Evolutionary conservation across 495 filamentous ascomycete genomes (phyloP), one percentile per base, ranked within the genome.

Genomic region (Pseudoneurospora amorphoporcata): DNA sequence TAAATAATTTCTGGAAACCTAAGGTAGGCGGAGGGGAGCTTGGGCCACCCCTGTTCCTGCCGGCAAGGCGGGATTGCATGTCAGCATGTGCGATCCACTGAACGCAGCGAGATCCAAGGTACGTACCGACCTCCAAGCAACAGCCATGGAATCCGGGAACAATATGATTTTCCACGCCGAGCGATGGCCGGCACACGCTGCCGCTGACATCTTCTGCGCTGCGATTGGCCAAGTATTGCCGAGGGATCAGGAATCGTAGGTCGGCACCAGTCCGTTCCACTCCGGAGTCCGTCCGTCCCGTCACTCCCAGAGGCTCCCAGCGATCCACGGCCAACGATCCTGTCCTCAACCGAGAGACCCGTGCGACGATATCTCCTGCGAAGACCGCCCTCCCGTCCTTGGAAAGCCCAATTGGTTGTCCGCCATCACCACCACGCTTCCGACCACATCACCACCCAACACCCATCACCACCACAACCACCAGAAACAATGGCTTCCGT

Each of bases 401-500:
- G 29, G 53, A 65, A 65, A 65, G 53, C 53, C 53, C 53, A 65
- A 65, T 65, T 65, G 53, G 53, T 65, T 65, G 53, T 65, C 53
- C 7, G 53, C 53, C 53, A 65, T 65, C 53, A 65, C 53, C 53
- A 61, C 53, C 29, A 61, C 47, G 23, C 4, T 58, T 29, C 23
- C 47, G 47, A 23, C 47, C 47, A 29, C 23, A 61, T 17, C 6
- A 65, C 53, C 53, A 65, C 53, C 29, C 53, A 65, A 35, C 29
- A 65, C 53, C 53, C 53, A 65, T 17, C 29, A 65, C 53, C 53
- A 61, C 53, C 53, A 65, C 14, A 65, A 35, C 29, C 6, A 65
- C 53, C 53, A 77, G 70, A 45, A 61, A 79, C 70, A 29, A 88
- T 88, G 87, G 86, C 85, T 70, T 88, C 87, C 73, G 81, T 88